Evolutionary conservation across 768 basidiomycete species (phyloP).

Genomic region (Scleroderma citrinum): DNA sequence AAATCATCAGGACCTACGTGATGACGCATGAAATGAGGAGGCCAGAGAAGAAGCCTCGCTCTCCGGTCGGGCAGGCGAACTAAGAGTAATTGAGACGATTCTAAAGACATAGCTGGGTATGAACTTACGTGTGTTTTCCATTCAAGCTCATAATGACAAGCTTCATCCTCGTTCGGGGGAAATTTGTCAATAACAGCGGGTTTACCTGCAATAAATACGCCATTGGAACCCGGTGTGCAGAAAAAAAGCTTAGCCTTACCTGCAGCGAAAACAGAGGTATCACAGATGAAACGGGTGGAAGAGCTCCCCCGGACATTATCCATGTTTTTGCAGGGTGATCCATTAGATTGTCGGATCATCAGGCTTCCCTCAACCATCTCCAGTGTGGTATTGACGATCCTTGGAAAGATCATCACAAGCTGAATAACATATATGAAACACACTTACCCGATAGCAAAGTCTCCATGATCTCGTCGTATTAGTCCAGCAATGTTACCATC

Average conservation of each 20-base stretch:
- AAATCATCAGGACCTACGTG: slow-evolving; percentile 41
- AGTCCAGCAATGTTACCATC: slow-evolving; percentile 56
- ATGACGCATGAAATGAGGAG: slow-evolving; percentile 51
- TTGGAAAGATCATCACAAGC: neutral
- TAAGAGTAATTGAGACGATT: slow-evolving; percentile 17
- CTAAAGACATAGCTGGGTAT: neutral
- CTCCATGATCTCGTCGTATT: slow-evolving; percentile 53
- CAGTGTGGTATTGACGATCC: slow-evolving; percentile 55
- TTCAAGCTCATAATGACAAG: slow-evolving; percentile 79
- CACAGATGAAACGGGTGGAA: slow-evolving; percentile 74
- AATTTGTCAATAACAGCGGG: slow-evolving; percentile 61
- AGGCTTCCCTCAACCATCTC: slow-evolving; percentile 46
- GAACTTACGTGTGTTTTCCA: slow-evolving; percentile 72
- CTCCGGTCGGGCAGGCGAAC: slow-evolving; percentile 70
- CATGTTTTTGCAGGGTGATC: slow-evolving; percentile 56
- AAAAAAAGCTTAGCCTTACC: slow-evolving; percentile 28
- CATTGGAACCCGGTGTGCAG: neutral
- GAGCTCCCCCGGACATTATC: slow-evolving; percentile 48
- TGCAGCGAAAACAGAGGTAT: slow-evolving; percentile 50
- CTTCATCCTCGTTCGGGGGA: slow-evolving; percentile 50
- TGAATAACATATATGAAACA: neutral
- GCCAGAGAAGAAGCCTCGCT: slow-evolving; percentile 45
- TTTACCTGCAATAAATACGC: slow-evolving; percentile 26
- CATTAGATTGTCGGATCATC: slow-evolving; percentile 51
- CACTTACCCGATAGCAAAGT: slow-evolving; percentile 67